phyloP scores from a whole-genome alignment of 495 filamentous ascomycete species.

The Tuber microsphaerosporum region DNA sequence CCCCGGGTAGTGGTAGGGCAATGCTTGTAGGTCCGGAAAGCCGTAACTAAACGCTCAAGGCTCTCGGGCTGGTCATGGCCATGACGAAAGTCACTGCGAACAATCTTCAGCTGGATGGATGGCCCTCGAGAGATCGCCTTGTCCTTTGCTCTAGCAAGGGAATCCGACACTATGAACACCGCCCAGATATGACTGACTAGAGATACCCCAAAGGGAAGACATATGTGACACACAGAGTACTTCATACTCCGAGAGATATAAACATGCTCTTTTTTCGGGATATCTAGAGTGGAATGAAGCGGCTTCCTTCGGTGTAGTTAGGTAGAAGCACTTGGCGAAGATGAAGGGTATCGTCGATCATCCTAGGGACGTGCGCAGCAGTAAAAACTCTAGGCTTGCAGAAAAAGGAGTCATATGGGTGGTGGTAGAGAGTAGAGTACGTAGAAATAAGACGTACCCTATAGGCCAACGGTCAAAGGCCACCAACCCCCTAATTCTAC shows the following conservation, averaged over 20 bases:
- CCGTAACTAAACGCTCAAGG: constrained; percentile 14
- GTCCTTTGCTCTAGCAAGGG: constrained; percentile 9
- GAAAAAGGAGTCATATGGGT: constrained; percentile 26
- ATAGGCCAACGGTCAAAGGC: constrained; percentile 17
- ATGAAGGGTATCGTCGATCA: constrained; percentile 18
- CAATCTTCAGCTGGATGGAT: constrained; percentile 21
- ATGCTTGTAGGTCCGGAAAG: constrained; percentile 8
- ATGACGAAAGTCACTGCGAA: constrained; percentile 27
- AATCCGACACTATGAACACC: constrained; percentile 14
- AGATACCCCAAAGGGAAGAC: constrained; percentile 1
- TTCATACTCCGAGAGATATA: constrained; percentile 13
- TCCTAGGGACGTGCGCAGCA: constrained; percentile 20
- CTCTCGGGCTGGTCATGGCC: constrained; percentile 18
- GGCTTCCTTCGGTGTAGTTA: constrained; percentile 26
- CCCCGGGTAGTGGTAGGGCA: constrained; percentile 5
- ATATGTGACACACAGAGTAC: constrained; percentile 22
- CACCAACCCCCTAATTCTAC: neutral
- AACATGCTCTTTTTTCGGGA: constrained; percentile 13
- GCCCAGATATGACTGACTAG: constrained; percentile 15
- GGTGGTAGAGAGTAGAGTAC: constrained; percentile 1
- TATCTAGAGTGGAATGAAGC: constrained; percentile 20
- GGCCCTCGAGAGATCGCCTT: constrained; percentile 14
- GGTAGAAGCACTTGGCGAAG: constrained; percentile 17
- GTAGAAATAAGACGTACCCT: constrained; percentile 12
- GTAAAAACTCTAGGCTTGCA: constrained; percentile 25